Percentiles rank a stretch among this genome's conserved stretches.
phyloP scores from a whole-genome alignment of 257 asterid species.

The Henckelia pumila region DNA sequence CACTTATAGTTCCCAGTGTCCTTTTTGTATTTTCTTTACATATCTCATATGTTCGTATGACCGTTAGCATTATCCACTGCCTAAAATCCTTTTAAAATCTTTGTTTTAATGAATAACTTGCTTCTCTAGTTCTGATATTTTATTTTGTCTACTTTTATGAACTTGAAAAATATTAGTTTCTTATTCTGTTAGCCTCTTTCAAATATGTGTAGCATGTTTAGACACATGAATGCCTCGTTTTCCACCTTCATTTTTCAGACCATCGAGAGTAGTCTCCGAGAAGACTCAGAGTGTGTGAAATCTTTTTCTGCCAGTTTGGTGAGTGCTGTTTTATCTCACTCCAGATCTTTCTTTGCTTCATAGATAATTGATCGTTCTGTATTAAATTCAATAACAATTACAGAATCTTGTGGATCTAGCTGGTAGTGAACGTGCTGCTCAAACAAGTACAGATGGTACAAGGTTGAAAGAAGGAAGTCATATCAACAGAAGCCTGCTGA shows the following conservation, averaged over 20 bases:
- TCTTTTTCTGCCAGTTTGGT: slow-evolving; percentile 90
- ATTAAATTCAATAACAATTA: slow-evolving; percentile 20
- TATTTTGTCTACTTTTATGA: not conserved
- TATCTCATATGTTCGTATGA: not conserved
- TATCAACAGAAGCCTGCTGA: slow-evolving; percentile 82
- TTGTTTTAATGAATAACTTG: not conserved
- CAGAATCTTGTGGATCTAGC: slow-evolving; percentile 99
- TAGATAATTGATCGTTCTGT: not conserved
- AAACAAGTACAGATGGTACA: slow-evolving; percentile 77
- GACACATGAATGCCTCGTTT: not conserved
- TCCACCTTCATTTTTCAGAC: slow-evolving; percentile 44
- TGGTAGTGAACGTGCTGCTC: slow-evolving; percentile 89
- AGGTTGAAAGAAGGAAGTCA: slow-evolving; percentile 98
- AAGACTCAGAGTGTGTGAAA: slow-evolving; percentile 66
- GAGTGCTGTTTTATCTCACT: slow-evolving; percentile 24
- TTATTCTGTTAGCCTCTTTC: slow-evolving; percentile 2
- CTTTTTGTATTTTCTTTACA: too few relatives aligned
- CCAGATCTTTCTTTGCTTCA: slow-evolving; percentile 20
- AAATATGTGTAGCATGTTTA: slow-evolving; percentile 10
- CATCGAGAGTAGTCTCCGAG: slow-evolving; percentile 76
- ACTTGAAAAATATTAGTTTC: not conserved
- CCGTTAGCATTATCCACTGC: not conserved
- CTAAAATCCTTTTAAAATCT: not conserved
- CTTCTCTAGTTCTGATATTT: not conserved
- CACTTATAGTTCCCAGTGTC: not conserved